A percentile compares a stretch with the other conserved stretches of the same genome.
phyloP scores from a whole-genome alignment of 139 green algal species.

The Micractinium conductrix region DNA sequence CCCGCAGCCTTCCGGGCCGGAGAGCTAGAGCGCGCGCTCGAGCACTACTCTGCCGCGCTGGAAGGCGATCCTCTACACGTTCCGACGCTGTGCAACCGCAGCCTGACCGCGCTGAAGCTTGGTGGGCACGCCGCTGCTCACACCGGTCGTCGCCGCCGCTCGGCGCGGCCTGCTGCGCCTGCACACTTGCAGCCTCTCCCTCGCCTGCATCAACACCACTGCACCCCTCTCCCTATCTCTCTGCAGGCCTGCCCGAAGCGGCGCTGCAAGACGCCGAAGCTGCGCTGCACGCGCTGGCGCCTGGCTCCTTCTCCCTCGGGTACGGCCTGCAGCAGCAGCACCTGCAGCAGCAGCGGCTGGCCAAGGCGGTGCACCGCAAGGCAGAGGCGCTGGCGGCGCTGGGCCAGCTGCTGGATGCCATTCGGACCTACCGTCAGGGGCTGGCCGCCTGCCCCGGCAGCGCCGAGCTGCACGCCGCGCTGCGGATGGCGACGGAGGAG shows the following conservation, averaged over 20 bases:
- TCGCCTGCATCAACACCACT: no score
- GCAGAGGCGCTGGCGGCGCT: conserved; percentile 25
- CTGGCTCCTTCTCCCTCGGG: no score
- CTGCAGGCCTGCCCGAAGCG: conserved; percentile 16
- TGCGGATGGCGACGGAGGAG: conserved; percentile 25
- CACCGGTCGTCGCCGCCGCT: no score
- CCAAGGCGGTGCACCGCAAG: conserved; percentile 45
- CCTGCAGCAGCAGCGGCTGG: background rate
- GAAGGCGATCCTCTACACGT: background rate
- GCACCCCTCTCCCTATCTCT: background rate
- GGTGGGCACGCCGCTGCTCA: conserved; percentile 23
- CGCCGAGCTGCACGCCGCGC: conserved; percentile 29
- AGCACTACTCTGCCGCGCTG: conserved; percentile 10
- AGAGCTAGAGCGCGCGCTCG: background rate
- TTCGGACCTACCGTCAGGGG: conserved; percentile 27
- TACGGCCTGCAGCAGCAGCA: background rate
- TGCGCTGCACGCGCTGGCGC: conserved; percentile 13
- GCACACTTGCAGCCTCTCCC: background rate
- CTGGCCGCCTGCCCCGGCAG: conserved; percentile 7
- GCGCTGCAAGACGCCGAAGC: conserved; percentile 32
- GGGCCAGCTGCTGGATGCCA: conserved; percentile 10
- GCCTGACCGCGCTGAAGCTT: conserved; percentile 37
- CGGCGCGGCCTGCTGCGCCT: background rate
- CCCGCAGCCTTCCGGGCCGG: conserved; percentile 28
- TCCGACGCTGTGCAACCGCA: conserved; percentile 31